Evolutionary conservation across 2,329 filamentous ascomycete genomes (phyloP).

Genomic region (Sordariomycetes sp.): DNA sequence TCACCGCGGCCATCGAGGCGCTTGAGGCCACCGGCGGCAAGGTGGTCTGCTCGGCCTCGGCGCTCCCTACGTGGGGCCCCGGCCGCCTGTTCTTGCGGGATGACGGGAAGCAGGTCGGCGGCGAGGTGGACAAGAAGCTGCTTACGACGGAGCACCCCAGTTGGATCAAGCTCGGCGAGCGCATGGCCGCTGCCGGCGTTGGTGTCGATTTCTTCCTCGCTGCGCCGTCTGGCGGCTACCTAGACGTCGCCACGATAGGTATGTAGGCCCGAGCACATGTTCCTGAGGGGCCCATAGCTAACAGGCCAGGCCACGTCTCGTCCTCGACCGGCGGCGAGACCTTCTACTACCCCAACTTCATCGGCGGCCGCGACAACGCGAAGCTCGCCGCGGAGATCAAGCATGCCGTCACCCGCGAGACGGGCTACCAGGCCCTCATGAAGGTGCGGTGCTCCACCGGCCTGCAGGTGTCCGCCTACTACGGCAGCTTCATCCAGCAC

Average conservation of each 20-base stretch:
- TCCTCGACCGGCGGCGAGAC: constrained; percentile 87
- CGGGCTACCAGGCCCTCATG: constrained; percentile 91
- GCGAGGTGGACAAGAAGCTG: constrained; percentile 84
- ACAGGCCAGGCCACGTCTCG: constrained; percentile 58
- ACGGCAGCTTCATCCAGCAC: constrained; percentile 93
- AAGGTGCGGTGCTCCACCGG: constrained; percentile 98
- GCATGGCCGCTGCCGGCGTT: constrained; percentile 76
- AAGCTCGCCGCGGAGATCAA: constrained; percentile 77
- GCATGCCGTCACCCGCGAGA: constrained; percentile 78
- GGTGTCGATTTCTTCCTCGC: constrained; percentile 93
- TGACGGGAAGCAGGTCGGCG: constrained; percentile 72
- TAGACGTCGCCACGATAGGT: constrained; percentile 88
- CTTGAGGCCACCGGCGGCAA: constrained; percentile 83
- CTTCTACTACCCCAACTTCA: constrained; percentile 96
- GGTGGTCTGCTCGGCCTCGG: constrained; percentile 73
- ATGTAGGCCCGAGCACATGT: not conserved
- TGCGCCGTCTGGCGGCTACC: constrained; percentile 76
- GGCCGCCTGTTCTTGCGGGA: constrained; percentile 77
- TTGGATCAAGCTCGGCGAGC: constrained; percentile 76
- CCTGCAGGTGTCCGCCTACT: constrained; percentile 83
- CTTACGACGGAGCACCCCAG: constrained; percentile 80
- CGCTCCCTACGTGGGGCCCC: constrained; percentile 86
- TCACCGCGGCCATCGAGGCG: constrained; percentile 75
- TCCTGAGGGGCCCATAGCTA: not conserved
- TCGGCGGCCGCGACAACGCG: constrained; percentile 69